Evolutionary conservation across 306 rosid species (phyloP).

Genomic region (Vigna reflexopilosa): DNA sequence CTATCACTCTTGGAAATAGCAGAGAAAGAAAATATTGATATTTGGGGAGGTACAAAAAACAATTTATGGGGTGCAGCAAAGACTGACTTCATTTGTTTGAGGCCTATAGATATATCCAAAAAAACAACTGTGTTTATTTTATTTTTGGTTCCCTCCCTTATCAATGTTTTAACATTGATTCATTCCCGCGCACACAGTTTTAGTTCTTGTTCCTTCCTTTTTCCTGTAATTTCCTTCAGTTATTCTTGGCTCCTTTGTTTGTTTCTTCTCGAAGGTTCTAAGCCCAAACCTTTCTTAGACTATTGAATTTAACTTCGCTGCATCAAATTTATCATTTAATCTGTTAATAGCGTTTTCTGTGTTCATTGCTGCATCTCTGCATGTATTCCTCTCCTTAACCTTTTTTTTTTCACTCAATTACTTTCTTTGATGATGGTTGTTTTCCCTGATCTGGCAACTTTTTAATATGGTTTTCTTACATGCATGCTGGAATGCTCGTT

Average conservation of each 20-base stretch:
- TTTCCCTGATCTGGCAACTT: not conserved
- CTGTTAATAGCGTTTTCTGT: not conserved
- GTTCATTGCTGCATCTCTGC: not conserved
- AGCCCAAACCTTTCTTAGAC: not conserved
- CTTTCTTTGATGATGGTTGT: not conserved
- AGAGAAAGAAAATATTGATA: too few species aligned
- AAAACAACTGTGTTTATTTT: not conserved
- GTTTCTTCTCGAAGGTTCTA: slow-evolving; percentile 44
- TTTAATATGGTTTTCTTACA: not conserved
- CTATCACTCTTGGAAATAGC: too few species aligned
- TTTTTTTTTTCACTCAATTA: not conserved
- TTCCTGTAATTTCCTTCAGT: not conserved
- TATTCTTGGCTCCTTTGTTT: not conserved
- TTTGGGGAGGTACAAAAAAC: too few species aligned
- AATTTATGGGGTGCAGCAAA: too few species aligned
- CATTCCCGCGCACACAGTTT: slow-evolving; percentile 46
- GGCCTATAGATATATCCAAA: not conserved
- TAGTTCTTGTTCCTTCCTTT: slow-evolving; percentile 10
- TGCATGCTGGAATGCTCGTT: not conserved
- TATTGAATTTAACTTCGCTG: not conserved
- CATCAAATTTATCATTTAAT: not conserved
- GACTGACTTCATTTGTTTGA: not conserved
- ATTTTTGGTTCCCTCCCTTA: slow-evolving; percentile 31
- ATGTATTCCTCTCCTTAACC: not conserved
- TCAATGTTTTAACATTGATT: slow-evolving; percentile 39